phyloP scores from a whole-genome alignment of 106 monocot genomes.

The Allium cepa region DNA sequence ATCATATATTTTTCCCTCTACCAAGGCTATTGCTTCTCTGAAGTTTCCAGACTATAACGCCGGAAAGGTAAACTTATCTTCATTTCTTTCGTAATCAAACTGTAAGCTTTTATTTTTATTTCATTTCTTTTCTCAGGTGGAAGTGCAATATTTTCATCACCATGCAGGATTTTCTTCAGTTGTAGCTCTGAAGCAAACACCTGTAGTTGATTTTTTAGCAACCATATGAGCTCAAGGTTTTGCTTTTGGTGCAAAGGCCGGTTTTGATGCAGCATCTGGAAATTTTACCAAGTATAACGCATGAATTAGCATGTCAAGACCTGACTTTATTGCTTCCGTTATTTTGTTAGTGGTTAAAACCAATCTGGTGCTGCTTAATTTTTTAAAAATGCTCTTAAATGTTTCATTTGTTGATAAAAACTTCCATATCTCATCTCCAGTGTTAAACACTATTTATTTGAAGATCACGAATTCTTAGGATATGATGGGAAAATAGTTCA shows the following conservation, averaged over 20 bases:
- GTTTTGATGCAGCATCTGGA: conserved; percentile 66
- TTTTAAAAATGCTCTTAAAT: neutral
- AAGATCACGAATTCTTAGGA: neutral
- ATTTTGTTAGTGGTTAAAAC: conserved; percentile 47
- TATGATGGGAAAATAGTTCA: neutral
- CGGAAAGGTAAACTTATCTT: conserved; percentile 60
- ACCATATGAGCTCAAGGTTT: conserved; percentile 74
- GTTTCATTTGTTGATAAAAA: no score
- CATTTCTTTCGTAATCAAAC: neutral
- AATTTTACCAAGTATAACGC: conserved; percentile 74
- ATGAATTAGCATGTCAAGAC: conserved; percentile 61
- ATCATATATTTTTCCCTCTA: conserved; percentile 57
- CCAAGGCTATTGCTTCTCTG: conserved; percentile 61
- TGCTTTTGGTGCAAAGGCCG: conserved; percentile 79
- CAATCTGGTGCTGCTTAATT: neutral
- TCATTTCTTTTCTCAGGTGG: conserved; percentile 34
- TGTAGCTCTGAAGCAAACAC: conserved; percentile 57
- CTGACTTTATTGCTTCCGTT: conserved; percentile 56
- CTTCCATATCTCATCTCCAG: neutral
- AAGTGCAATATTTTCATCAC: conserved; percentile 93
- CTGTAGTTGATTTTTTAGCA: conserved; percentile 66
- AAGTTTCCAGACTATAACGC: conserved; percentile 75
- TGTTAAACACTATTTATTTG: neutral
- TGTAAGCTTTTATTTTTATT: neutral
- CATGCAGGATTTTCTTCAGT: conserved; percentile 65